Conservation (phyloP, 371 early-diverging fungal species). For the Mucor irregularis region DNA sequence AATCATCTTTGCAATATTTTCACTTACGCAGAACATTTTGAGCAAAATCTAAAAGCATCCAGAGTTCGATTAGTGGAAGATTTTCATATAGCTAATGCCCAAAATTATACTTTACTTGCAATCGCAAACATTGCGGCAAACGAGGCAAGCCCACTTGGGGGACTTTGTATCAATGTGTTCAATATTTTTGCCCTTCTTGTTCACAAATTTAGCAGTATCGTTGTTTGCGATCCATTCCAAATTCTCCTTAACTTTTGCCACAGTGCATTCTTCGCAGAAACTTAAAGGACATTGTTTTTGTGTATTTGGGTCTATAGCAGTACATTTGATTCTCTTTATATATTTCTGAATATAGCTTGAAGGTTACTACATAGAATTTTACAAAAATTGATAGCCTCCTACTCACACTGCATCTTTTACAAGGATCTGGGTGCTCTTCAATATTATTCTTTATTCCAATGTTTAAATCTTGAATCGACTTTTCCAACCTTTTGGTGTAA, state of each 20-base stretch:
- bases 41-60: not conserved
- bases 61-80: not conserved
- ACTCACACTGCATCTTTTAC: constrained; percentile 11
- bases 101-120: constrained; percentile 20
- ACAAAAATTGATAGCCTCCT: not conserved
- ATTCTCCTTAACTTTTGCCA: not conserved
- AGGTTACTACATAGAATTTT: not conserved
- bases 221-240: constrained; percentile 5
- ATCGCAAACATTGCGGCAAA: constrained; percentile 19
- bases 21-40: not conserved
- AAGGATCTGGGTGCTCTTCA: constrained; percentile 1
- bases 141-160: constrained; percentile 22
- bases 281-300: not conserved
- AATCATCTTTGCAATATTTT: not conserved
- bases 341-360: not conserved
- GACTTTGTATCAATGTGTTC: not conserved
- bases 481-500: constrained; percentile 9
- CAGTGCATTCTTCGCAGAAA: constrained; percentile 14
- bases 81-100: not conserved
- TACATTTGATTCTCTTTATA: constrained; percentile 9
- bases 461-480: constrained; percentile 7
- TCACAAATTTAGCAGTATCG: not conserved
- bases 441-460: not conserved
- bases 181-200: constrained; percentile 1
- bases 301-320: constrained; percentile 1